A percentile compares a stretch with the other conserved stretches of the same genome.
These are phyloP conservation scores for Penicillium ochrochloron DNA, from an alignment of 495 filamentous ascomycete genomes.

Conservation along the genomic window DNA sequence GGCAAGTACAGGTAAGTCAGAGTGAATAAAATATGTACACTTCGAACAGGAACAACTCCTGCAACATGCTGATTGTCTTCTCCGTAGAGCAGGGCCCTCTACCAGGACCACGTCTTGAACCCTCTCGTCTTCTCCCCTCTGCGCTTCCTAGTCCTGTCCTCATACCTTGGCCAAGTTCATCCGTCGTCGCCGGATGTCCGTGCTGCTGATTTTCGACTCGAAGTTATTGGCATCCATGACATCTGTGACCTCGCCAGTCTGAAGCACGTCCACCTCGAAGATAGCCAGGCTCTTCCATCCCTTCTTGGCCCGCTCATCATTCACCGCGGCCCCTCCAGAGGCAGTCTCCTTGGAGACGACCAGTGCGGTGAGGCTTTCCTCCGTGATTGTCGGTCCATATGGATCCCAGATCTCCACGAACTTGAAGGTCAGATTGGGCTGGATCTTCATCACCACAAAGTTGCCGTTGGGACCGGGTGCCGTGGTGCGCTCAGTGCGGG, in stretches of 20 bases:
- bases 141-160: neutral
- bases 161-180: constrained; percentile 46
- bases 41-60: neutral
- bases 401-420: constrained; percentile 86
- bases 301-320: constrained; percentile 74
- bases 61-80: neutral
- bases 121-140: neutral
- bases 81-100: neutral
- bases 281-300: constrained; percentile 78
- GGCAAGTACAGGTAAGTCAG: neutral
- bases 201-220: constrained; percentile 88
- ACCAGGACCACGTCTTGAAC: too few relatives aligned
- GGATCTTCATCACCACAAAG: constrained; percentile 52
- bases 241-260: constrained; percentile 63
- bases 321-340: constrained; percentile 81
- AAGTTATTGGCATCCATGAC: constrained; percentile 56
- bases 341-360: constrained; percentile 91
- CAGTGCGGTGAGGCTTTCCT: constrained; percentile 75
- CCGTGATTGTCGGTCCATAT: constrained; percentile 90
- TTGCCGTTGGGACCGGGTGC: constrained; percentile 56
- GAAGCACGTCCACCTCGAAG: constrained; percentile 91
- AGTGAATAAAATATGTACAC: neutral
- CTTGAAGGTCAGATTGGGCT: constrained; percentile 59
- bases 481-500: constrained; percentile 37
- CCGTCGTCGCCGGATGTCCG: constrained; percentile 63